Base-by-base conservation (phyloP, 2,329 filamentous ascomycete genomes). In the Colletotrichum sp. region DNA sequence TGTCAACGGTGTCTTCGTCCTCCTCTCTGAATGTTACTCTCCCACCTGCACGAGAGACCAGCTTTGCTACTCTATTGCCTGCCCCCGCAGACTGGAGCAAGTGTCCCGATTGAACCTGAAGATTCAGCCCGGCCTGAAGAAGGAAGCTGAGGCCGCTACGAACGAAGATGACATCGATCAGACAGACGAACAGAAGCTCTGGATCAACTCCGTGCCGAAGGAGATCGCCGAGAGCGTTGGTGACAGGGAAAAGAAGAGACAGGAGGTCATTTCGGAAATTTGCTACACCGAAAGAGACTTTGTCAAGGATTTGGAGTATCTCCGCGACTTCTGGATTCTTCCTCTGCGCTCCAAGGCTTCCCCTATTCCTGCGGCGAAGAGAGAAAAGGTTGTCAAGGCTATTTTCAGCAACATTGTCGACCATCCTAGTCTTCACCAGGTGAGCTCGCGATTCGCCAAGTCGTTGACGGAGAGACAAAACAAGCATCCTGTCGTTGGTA, bases 221-320 rank as follows among this genome's bases (percentile, higher is more conserved):
- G 97, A 99, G 83, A 89, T 99, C 73, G 96, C 96, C 1, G 96
- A 99, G 80, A 95, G 93, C 82, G 93, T 98, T 34, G 93, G 93
- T 66, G 97, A 99, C 79, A 92, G 92, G 79, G 97, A 99, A 85
- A 98, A 98, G 92, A 99, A 99, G 88, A 92, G 97, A 60, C 97
- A 99, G 83, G 97, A 99, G 83, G 95, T 99, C 80, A 98, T 99
- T 76, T 98, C 96, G 7, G 97, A 99, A 84, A 93, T 99, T 77
- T 98, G 98, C 92, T 99, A 99, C 86, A 99, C 97, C 0, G 97
- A 99, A 84, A 92, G 97, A 80, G 97, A 99, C 86, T 99, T 99
- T 81, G 97, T 99, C 83, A 99, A 99, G 87, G 97, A 99, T 85
- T 89, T 99, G 81, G 97, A 99, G 85, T 99, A 99, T 83, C 89